Percentiles rank a stretch among this genome's conserved stretches.
These are phyloP conservation scores for Podosphaera leucotricha DNA, from an alignment of 2,329 filamentous ascomycete species.

Conservation along the genomic window DNA sequence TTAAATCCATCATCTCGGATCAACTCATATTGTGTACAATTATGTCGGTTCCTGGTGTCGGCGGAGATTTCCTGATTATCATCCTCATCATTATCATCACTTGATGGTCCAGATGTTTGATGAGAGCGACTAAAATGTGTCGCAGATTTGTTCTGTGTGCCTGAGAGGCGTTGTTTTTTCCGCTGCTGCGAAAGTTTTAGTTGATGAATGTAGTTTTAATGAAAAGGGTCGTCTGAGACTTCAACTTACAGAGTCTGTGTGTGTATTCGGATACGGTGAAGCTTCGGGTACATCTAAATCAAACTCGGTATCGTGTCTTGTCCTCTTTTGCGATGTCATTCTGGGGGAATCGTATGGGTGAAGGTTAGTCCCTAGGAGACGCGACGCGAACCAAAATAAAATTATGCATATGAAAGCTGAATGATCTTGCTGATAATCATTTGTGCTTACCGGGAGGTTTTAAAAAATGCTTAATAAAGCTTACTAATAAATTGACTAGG, in stretches of 20 bases:
- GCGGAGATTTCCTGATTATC: slow-evolving; percentile 4
- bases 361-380: background rate
- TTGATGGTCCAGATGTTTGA: slow-evolving; percentile 6
- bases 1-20: slow-evolving; percentile 34
- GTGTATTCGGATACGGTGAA: background rate
- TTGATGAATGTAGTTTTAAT: background rate
- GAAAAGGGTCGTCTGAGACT: background rate
- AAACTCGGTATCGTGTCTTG: background rate
- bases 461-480: background rate
- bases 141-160: background rate
- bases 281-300: background rate
- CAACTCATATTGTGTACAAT: slow-evolving; percentile 32
- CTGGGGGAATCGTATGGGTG: background rate
- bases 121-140: slow-evolving; percentile 6
- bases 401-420: background rate
- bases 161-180: slow-evolving; percentile 20
- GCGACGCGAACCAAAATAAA: background rate
- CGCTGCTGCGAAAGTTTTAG: slow-evolving; percentile 13
- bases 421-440: background rate
- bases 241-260: background rate
- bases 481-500: too few species aligned
- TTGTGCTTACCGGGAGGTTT: background rate
- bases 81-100: slow-evolving; percentile 14
- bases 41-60: slow-evolving; percentile 15
- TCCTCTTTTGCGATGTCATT: background rate